Base-by-base conservation (phyloP, 2,329 filamentous ascomycete species). In the Cladosporium phlei region DNA sequence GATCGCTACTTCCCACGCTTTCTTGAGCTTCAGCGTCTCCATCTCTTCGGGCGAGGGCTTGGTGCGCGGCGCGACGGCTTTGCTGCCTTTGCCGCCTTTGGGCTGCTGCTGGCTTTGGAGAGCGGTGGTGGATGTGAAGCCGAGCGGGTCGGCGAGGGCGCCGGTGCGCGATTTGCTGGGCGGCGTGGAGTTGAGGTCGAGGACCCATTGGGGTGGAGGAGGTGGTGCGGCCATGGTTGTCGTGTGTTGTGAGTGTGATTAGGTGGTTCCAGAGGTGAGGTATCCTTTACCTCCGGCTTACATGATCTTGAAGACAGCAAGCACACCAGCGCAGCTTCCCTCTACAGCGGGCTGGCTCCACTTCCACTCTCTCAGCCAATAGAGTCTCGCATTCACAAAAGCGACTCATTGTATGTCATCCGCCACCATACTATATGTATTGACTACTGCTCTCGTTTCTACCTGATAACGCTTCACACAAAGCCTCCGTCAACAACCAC, bases 1-100 rank as follows among this genome's bases (percentile, higher is more conserved):
- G 38, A 98, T 80, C 32, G 93, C 91, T 34, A 98, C 80, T 69
- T 98, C 93, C 93, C 93, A 98, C 0, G 93, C 93, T 69, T 98
- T 98, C 72, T 98, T 98, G 59, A 98, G 74, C 75, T 97, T 97
- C 53, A 98, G 76, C 17, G 85, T 89, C 66, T 97, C 91, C 77
- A 90, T 96, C 70, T 97, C 90, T 60, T 86, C 86, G 55, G 83
- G 69, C 1, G 85, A 84, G 24, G 85, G 85, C 50, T 83, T 74
- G 59, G 85, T 81, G 57, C 85, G 81, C 66, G 75, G 55, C 51
- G 66, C 48, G 46, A 54, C 30, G 39, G 55, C 51, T 25, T 46
- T 56, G 42, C 46, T 48, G 27, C 47, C 49, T 24, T 58, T 55
- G 21, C 35, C 42, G 17, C 47, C 43, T 44, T 47, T 48, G 40